Evolutionary conservation across 768 basidiomycete species (phyloP), one percentile per base, ranked within the genome.

Genomic region (Lactifluus piperatus): DNA sequence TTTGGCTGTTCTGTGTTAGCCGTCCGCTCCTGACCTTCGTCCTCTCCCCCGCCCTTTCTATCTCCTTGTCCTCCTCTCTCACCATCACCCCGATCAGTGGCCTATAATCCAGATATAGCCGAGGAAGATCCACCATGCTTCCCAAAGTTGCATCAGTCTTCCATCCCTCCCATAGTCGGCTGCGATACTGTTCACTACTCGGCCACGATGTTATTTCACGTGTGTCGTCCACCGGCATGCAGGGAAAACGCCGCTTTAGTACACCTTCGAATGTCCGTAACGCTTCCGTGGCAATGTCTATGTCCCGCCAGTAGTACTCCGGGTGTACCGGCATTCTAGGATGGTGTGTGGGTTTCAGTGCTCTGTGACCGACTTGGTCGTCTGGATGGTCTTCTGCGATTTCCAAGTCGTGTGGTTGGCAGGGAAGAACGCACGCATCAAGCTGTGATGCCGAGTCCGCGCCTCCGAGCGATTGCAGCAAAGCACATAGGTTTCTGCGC

Each of bases 61-160:
- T 83, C 65, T 75, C 64, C 64, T 57, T 71, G 60, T 92, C 90
- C 63, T 95, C 92, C 37, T 72, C 77, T 27, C 58, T 71, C 41
- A 88, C 81, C 69, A 94, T 86, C 59, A 73, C 67, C 58, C 84
- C 75, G 50, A 91, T 73, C 71, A 78, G 80, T 32, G 91, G 86
- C 64, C 81, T 72, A 71, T 90, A 88, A 49, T 94, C 88, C 67
- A 85, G 69, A 65, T 80, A 77, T 58, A 86, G 71, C 39, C 73
- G 71, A 20, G 67, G 66, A 49, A 78, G 74, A 13, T 79, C 76
- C 67, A 62, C 45, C 41, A 61, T 52, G 45, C 56, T 16, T 57
- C 50, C 58, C 55, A 69, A 54, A 72, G 68, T 18, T 76, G 75
- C 62, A 29, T 83, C 73, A 44, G 82, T 66, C 58, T 75, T 72